phyloP scores from a whole-genome alignment of 257 asterid species.

The Lycium barbarum region DNA sequence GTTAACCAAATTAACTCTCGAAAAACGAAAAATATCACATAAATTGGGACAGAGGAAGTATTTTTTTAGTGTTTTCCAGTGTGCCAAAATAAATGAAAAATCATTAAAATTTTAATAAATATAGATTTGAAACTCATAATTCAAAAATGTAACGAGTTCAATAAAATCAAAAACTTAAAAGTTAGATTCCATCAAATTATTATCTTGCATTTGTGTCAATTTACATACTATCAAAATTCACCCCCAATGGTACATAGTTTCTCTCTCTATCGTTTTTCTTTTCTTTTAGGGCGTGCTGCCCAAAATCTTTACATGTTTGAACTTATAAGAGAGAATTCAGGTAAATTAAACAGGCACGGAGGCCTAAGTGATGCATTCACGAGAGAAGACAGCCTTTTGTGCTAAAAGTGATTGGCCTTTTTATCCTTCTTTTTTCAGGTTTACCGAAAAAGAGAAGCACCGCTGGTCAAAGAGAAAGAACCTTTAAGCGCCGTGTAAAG shows the following conservation, averaged over 20 bases:
- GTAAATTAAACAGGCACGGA: background rate
- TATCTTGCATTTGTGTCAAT: background rate
- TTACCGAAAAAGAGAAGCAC: background rate
- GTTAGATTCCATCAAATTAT: background rate
- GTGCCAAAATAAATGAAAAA: too few relatives aligned
- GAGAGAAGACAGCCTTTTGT: background rate
- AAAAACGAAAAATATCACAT: too few relatives aligned
- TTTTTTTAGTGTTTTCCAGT: too few relatives aligned
- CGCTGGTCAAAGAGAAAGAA: background rate
- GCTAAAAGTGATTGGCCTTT: slow-evolving; percentile 19
- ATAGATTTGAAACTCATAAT: background rate
- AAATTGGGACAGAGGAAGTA: too few relatives aligned
- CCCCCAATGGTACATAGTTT: background rate
- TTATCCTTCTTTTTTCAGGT: background rate
- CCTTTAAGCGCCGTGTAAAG: background rate
- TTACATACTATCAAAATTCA: too few relatives aligned
- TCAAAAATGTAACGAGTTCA: background rate
- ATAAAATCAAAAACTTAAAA: too few relatives aligned
- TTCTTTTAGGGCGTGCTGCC: background rate
- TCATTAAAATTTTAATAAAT: background rate
- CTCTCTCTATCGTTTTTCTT: background rate
- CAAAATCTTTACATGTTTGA: background rate
- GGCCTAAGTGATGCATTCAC: background rate
- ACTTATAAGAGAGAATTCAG: slow-evolving; percentile 8
- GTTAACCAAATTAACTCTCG: too few relatives aligned